Evolutionary conservation across 1,284 basidiomycete species (phyloP), one percentile per base, ranked within the genome.

Genomic region (Ganoderma multipileum): DNA sequence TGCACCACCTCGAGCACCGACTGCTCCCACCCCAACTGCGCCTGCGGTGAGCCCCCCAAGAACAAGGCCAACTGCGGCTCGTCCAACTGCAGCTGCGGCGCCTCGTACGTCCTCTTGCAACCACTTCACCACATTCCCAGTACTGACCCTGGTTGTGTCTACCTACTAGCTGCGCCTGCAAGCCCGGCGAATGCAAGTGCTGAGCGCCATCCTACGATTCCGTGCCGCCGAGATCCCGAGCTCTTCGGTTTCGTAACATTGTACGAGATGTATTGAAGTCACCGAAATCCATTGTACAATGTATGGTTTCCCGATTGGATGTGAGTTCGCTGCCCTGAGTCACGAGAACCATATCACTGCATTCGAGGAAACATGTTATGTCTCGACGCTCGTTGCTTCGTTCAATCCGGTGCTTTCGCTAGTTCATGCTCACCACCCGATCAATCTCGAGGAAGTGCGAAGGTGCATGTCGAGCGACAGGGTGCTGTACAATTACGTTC

Each of bases 21-120:
- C 68, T 78, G 78, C 73, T 68, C 67, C 66, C 77, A 71, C 67
- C 78, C 78, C 54, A 72, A 77, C 73, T 79, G 78, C 70, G 75
- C 71, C 39, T 79, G 78, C 73, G 77, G 68, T 55, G 69, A 76
- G 63, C 71, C 74, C 50, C 72, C 73, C 50, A 75, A 78, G 76
- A 77, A 77, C 73, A 68, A 74, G 69, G 68, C 68, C 36, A 62
- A 57, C 61, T 73, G 69, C 64, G 66, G 71, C 30, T 73, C 72
- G 20, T 66, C 64, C 41, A 68, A 61, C 36, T 73, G 72, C 70
- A 69, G 59, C 67, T 70, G 67, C 42, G 66, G 66, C 59, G 54
- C 61, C 41, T 66, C 60, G 69, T 71, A 54, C 42, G 68, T 64
- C 23, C 8, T 26, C 16, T 33, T 30, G 2, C 18, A 16, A n/a